Conservation (phyloP, 2,329 filamentous ascomycete species). For the Ophiostoma pallidulum region DNA sequence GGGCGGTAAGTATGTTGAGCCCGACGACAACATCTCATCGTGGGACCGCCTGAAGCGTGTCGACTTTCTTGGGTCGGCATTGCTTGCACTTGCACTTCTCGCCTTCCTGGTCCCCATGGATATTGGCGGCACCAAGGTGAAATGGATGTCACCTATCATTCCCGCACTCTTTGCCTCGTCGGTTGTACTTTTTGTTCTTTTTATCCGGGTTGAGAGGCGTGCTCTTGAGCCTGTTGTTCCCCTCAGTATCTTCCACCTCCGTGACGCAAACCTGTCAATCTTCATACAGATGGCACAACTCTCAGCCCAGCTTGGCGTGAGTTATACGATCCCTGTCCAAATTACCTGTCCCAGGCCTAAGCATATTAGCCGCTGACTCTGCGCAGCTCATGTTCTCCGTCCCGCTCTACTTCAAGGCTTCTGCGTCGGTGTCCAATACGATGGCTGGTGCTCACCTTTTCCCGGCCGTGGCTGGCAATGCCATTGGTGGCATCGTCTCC, state of each 20-base stretch:
- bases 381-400: slow-evolving; percentile 51
- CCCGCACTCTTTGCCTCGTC: slow-evolving; percentile 24
- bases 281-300: slow-evolving; percentile 43
- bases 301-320: slow-evolving; percentile 47
- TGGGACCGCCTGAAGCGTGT: slow-evolving; percentile 37
- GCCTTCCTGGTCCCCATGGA: slow-evolving; percentile 31
- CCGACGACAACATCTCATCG: slow-evolving; percentile 14
- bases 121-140: slow-evolving; percentile 29
- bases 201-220: slow-evolving; percentile 27
- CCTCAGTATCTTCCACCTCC: slow-evolving; percentile 40
- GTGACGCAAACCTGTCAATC: slow-evolving; percentile 45
- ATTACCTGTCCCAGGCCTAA: neutral
- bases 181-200: slow-evolving; percentile 23
- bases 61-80: slow-evolving; percentile 47
- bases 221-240: slow-evolving; percentile 51
- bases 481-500: slow-evolving; percentile 50
- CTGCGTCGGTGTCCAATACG: slow-evolving; percentile 46
- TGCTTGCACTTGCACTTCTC: slow-evolving; percentile 31
- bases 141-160: slow-evolving; percentile 30
- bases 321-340: neutral
- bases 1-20: slow-evolving; percentile 12
- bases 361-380: neutral
- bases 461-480: slow-evolving; percentile 59
- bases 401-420: slow-evolving; percentile 61
- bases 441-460: slow-evolving; percentile 52